Evolutionary conservation across 306 rosid genomes (phyloP), one percentile per base, ranked within the genome.

Genomic region (Boehmeria nivea): DNA sequence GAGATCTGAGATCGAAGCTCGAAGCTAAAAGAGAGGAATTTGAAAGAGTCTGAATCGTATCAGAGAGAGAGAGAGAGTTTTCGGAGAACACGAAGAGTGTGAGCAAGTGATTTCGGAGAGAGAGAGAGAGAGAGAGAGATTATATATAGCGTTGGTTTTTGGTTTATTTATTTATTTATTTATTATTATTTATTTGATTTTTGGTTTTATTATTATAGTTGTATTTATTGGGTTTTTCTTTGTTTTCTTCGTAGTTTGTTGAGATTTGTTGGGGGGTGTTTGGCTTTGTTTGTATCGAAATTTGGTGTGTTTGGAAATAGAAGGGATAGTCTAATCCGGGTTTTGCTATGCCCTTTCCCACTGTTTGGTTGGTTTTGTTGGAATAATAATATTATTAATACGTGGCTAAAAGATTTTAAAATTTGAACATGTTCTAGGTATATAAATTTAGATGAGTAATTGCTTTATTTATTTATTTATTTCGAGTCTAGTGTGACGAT

Each of bases 81-180:
- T 33, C 85, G 83, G 84, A 72, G 81, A 25, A 7, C 57, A 70
- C 85, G 51, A 77, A 69, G 86, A 20, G 60, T 12, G 70, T 43
- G 77, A 24, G 54, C 2, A 57, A 6, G 51, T 12, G 54, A 18
- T 16, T 11, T 40, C 42, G 24, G 61, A 19, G 40, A 8, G 44
- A 57, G 36, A 13, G 52, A 27, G 9, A 26, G 3, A 26, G 18
- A 37, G 12, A n/a, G 3, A 9, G 19, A 20, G 61, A 37, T 4
- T 20, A 44, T 57, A 37, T 37, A 57, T 23, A 57, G 51, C 61
- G 24, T 23, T 51, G 73, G 61, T 66, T 66, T 12, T 56, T 45
- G 3, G 8, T 28, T 28, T 28, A 28, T 3, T 28, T 28, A 28
- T 28, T 28, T 3, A 28, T 28, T 40, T 2, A 40, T 40, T 2